These are phyloP conservation scores for Lentinula detonsa DNA, from an alignment of 768 basidiomycete genomes.

Conservation along the genomic window DNA sequence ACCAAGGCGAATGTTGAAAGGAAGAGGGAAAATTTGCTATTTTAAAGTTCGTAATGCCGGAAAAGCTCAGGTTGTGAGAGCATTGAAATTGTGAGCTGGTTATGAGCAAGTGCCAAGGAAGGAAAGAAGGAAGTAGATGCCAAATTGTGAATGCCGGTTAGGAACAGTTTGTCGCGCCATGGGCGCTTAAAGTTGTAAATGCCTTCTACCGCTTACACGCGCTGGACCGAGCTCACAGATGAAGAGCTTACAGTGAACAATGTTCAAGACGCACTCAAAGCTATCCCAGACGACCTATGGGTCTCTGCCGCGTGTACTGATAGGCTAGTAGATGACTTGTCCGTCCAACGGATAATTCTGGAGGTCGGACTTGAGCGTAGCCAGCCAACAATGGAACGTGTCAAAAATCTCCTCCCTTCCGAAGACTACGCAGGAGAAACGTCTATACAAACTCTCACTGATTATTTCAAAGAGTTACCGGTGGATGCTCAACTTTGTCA, in stretches of 20 bases:
- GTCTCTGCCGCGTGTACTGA: constrained; percentile 70
- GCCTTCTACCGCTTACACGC: constrained; percentile 31
- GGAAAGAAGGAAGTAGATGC: background rate
- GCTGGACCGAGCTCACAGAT: constrained; percentile 56
- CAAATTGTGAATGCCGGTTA: background rate
- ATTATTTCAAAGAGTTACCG: constrained; percentile 52
- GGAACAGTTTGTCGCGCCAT: background rate
- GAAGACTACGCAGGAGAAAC: constrained; percentile 15
- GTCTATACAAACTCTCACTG: constrained; percentile 26
- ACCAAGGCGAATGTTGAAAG: background rate
- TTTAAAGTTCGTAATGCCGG: background rate
- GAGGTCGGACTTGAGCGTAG: constrained; percentile 62
- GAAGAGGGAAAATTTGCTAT: background rate
- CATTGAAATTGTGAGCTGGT: background rate
- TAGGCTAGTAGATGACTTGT: constrained; percentile 52
- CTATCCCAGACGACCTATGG: constrained; percentile 68
- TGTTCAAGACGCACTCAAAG: constrained; percentile 40
- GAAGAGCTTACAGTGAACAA: constrained; percentile 47
- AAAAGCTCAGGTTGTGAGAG: background rate
- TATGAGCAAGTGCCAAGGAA: background rate
- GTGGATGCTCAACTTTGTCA: constrained; percentile 59
- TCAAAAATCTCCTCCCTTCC: constrained; percentile 27
- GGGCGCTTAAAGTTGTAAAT: constrained; percentile 18
- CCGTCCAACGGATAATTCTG: constrained; percentile 52
- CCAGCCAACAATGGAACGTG: constrained; percentile 37